Conservation (phyloP, 768 basidiomycete genomes). For the Naematelia aurantialba region DNA sequence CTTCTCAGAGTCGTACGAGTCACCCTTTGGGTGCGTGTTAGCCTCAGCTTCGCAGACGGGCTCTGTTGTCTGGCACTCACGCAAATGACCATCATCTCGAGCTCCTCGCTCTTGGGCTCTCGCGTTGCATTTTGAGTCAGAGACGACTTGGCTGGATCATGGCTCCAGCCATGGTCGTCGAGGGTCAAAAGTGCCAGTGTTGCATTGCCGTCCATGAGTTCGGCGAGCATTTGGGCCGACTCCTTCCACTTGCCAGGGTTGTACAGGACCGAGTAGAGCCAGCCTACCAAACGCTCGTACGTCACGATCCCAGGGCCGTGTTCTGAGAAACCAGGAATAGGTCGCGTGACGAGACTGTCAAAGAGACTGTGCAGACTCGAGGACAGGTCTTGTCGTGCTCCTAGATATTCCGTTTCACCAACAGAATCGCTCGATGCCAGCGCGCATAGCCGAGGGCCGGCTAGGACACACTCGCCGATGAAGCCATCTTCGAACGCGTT, state of each 20-base stretch:
- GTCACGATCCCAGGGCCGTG: constrained; percentile 5
- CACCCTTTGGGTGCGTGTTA: constrained; percentile 6
- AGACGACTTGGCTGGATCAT: background rate
- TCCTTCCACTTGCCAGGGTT: constrained; percentile 1
- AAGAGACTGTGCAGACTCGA: background rate
- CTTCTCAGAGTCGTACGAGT: constrained; percentile 1
- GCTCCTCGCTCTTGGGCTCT: constrained; percentile 1
- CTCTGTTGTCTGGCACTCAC: constrained; percentile 4
- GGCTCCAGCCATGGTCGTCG: background rate
- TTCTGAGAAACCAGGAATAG: constrained; percentile 1
- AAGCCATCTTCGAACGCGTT: constrained; percentile 11
- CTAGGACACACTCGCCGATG: constrained; percentile 9
- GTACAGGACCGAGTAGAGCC: constrained; percentile 2
- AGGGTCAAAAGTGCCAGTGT: background rate
- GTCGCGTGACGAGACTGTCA: background rate
- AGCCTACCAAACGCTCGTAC: constrained; percentile 1
- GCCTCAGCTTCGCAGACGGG: no score
- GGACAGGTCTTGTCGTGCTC: background rate
- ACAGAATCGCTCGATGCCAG: background rate
- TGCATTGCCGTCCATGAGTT: constrained; percentile 5
- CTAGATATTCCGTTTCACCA: background rate
- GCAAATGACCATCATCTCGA: constrained; percentile 6
- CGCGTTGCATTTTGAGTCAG: background rate
- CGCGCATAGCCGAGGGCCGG: background rate
- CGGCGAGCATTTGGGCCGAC: background rate